These are phyloP conservation scores for Fusarium subtropicale DNA, from an alignment of 2,329 filamentous ascomycete genomes.

Conservation along the genomic window DNA sequence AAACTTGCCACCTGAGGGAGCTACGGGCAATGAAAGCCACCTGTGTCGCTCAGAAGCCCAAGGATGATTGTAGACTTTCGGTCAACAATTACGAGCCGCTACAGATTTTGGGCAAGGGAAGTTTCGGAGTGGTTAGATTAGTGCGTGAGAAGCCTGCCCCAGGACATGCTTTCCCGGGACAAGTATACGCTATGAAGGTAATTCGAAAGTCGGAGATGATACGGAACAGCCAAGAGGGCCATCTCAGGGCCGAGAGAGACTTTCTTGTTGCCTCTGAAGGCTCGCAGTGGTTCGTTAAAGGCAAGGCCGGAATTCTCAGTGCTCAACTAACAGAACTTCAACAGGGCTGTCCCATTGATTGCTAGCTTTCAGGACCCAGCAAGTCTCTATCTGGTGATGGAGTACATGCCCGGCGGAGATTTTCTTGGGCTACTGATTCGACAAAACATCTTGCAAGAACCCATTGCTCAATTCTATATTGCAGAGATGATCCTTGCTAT, in stretches of 20 bases:
- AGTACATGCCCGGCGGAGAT: conserved; percentile 97
- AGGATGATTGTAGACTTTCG: conserved; percentile 21
- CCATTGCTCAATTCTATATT: conserved; percentile 84
- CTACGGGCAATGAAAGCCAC: conserved; percentile 75
- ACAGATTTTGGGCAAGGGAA: conserved; percentile 89
- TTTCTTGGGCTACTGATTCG: conserved; percentile 89
- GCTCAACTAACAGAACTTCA: neutral
- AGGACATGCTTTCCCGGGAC: conserved; percentile 49
- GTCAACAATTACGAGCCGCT: conserved; percentile 75
- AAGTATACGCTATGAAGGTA: conserved; percentile 95
- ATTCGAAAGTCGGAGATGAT: conserved; percentile 96
- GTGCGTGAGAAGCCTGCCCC: conserved; percentile 73
- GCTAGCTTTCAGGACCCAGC: conserved; percentile 88
- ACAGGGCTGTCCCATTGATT: conserved; percentile 86
- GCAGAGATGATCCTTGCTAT: conserved; percentile 97
- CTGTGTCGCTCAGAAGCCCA: conserved; percentile 51
- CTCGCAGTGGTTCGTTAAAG: conserved; percentile 74
- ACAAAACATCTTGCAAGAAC: conserved; percentile 84
- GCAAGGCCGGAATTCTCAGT: neutral
- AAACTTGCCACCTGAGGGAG: conserved; percentile 81
- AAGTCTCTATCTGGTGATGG: conserved; percentile 94
- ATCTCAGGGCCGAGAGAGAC: conserved; percentile 89
- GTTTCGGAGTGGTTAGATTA: conserved; percentile 90
- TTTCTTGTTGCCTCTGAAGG: conserved; percentile 89
- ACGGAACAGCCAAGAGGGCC: conserved; percentile 89